phyloP scores from a whole-genome alignment of 1,284 basidiomycete species.

The Leccinum pseudoinsigne region DNA sequence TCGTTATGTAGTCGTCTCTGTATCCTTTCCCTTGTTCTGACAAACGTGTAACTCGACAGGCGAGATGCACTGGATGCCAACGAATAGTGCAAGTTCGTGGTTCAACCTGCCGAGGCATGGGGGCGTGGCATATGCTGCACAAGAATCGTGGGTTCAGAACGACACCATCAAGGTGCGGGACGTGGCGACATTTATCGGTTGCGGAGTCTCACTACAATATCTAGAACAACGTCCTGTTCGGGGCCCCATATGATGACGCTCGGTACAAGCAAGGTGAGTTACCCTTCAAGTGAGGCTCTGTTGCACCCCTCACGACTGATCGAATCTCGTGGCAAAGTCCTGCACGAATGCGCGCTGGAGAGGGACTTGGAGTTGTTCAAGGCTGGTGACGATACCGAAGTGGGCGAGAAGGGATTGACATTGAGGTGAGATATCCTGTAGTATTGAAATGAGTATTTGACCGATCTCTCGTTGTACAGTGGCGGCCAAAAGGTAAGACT shows the following conservation, averaged over 20 bases:
- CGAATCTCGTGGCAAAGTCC: background rate
- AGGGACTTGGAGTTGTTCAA: background rate
- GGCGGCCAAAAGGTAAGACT: no score
- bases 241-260: background rate
- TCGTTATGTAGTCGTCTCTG: background rate
- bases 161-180: background rate
- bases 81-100: background rate
- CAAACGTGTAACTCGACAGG: background rate
- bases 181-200: background rate
- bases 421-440: background rate
- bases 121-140: background rate
- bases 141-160: conserved; percentile 1
- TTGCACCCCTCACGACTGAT: background rate
- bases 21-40: no score
- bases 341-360: background rate
- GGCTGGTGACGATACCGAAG: background rate
- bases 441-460: background rate
- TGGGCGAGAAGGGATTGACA: conserved; percentile 1
- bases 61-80: conserved; percentile 2
- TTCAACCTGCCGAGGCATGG: conserved; percentile 3
- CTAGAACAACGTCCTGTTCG: conserved; percentile 2
- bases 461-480: no score
- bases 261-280: conserved; percentile 2
- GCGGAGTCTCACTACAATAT: background rate
- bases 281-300: background rate